Evolutionary conservation across 441 rosid species (phyloP).

Genomic region (Theobroma grandiflorum): DNA sequence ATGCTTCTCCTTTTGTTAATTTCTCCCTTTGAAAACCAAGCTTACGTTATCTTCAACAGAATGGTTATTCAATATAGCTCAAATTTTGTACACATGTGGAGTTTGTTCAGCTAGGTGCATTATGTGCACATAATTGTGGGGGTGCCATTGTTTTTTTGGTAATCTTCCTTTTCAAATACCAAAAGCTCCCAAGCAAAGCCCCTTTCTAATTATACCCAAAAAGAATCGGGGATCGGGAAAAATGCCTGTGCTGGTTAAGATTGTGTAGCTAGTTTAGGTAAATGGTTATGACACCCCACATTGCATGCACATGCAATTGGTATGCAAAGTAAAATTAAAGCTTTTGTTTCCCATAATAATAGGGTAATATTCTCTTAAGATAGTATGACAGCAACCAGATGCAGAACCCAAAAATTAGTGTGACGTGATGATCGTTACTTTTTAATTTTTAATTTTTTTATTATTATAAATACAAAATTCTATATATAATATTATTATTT

Average conservation of each 20-base stretch:
- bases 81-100: not conserved
- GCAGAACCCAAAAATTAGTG: too few species aligned
- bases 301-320: not conserved
- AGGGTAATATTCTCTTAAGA: not conserved
- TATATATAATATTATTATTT: too few species aligned
- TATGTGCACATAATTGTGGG: not conserved
- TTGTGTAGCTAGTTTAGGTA: not conserved
- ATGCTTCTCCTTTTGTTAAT: not conserved
- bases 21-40: not conserved
- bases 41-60: not conserved
- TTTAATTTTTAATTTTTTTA: too few species aligned
- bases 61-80: not conserved
- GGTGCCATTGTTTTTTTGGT: not conserved
- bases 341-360: not conserved
- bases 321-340: not conserved
- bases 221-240: not conserved
- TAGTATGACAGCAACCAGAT: too few species aligned
- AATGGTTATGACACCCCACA: not conserved
- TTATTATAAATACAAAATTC: too few species aligned
- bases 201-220: not conserved
- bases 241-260: not conserved
- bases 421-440: too few species aligned
- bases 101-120: not conserved
- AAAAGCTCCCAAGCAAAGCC: too few species aligned
- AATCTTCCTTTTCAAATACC: not conserved